Evolutionary conservation across 305 asterid species (phyloP).

Genomic region (Withania somnifera): DNA sequence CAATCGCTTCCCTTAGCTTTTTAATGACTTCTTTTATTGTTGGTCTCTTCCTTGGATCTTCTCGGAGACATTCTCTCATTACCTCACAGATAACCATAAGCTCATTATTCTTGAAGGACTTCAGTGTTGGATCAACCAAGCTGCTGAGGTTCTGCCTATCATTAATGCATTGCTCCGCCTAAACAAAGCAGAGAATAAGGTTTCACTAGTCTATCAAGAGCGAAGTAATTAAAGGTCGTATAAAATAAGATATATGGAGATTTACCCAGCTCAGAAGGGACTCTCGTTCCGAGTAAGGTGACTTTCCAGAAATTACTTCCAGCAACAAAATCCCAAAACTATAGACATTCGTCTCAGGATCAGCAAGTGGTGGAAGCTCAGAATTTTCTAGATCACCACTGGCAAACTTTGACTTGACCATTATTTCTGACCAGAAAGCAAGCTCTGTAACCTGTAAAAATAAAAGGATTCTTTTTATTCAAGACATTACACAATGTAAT

Average conservation of each 20-base stretch:
- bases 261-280: conserved; percentile 54
- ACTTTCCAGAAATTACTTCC: conserved; percentile 60
- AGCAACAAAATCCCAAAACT: conserved; percentile 64
- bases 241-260: background rate
- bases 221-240: background rate
- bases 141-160: conserved; percentile 10
- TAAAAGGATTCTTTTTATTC: background rate
- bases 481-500: background rate
- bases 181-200: background rate
- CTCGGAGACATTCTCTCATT: conserved; percentile 19
- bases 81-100: conserved; percentile 13
- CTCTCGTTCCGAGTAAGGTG: conserved; percentile 39
- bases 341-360: conserved; percentile 47
- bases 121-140: conserved; percentile 28
- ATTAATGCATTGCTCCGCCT: conserved; percentile 20
- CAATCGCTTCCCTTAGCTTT: conserved; percentile 22
- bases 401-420: conserved; percentile 31
- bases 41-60: conserved; percentile 21
- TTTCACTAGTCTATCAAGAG: conserved; percentile 7
- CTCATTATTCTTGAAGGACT: conserved; percentile 19
- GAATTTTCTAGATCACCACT: conserved; percentile 41
- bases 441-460: conserved; percentile 48
- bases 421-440: conserved; percentile 59
- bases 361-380: conserved; percentile 42
- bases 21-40: conserved; percentile 20